These are phyloP conservation scores for Hypholoma sublateritium DNA, from an alignment of 768 basidiomycete species.

Conservation along the genomic window DNA sequence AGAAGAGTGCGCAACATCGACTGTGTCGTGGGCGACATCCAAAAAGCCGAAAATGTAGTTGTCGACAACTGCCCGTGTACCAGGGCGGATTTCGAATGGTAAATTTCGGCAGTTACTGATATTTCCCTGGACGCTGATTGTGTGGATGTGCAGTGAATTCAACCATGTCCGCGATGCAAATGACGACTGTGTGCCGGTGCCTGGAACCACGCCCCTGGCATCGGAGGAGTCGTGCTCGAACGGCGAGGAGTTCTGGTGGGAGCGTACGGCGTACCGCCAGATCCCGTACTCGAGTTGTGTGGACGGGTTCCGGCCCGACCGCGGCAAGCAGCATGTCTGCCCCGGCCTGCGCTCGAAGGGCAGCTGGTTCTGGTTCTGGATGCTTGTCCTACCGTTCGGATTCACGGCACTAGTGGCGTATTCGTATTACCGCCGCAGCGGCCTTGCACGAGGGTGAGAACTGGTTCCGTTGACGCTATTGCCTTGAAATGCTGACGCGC, in stretches of 20 bases:
- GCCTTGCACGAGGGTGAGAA: slow-evolving; percentile 72
- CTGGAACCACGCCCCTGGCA: slow-evolving; percentile 63
- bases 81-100: slow-evolving; percentile 92
- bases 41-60: slow-evolving; percentile 50
- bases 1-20: slow-evolving; percentile 77
- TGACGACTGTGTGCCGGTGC: slow-evolving; percentile 76
- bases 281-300: slow-evolving; percentile 88
- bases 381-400: slow-evolving; percentile 73
- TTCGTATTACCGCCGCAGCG: slow-evolving; percentile 80
- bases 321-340: slow-evolving; percentile 71
- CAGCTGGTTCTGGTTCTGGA: slow-evolving; percentile 80
- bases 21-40: slow-evolving; percentile 79
- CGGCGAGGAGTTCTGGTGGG: slow-evolving; percentile 86
- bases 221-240: slow-evolving; percentile 61
- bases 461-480: slow-evolving; percentile 5
- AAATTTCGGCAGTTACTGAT: slow-evolving; percentile 21
- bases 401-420: slow-evolving; percentile 75
- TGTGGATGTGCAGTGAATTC: slow-evolving; percentile 73
- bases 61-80: slow-evolving; percentile 75
- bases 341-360: slow-evolving; percentile 78
- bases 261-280: slow-evolving; percentile 87
- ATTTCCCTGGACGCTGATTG: neutral
- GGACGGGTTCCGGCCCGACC: slow-evolving; percentile 78
- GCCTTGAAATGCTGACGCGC: slow-evolving; percentile 2
- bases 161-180: slow-evolving; percentile 72